phyloP scores from a whole-genome alignment of 352 stramenopile genomes.

The Phytophthora chlamydospora region DNA sequence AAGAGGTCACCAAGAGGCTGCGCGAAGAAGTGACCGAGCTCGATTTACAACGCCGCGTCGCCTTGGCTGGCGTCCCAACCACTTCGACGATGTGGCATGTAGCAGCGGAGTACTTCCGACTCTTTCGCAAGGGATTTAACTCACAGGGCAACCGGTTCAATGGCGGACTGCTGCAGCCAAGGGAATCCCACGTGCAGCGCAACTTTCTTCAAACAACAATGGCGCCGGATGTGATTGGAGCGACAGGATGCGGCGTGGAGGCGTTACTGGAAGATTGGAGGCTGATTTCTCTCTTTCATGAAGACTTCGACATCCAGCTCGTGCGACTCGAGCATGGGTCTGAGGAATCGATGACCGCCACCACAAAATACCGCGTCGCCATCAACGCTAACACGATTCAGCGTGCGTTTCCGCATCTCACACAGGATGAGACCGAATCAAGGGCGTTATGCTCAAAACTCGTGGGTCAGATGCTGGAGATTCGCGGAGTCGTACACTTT shows the following conservation, averaged over 20 bases:
- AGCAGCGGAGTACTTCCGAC: slow-evolving; percentile 13
- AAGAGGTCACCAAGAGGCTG: slow-evolving; percentile 7
- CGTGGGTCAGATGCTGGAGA: slow-evolving; percentile 9
- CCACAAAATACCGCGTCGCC: slow-evolving; percentile 6
- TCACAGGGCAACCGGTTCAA: background rate
- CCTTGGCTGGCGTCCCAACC: slow-evolving; percentile 5
- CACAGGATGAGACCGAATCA: background rate
- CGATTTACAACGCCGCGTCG: slow-evolving; percentile 1
- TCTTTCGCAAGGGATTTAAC: slow-evolving; percentile 18
- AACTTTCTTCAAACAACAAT: slow-evolving; percentile 18
- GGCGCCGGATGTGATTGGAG: slow-evolving; percentile 3
- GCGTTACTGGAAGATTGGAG: slow-evolving; percentile 19
- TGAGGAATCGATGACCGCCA: slow-evolving; percentile 14
- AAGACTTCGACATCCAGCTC: slow-evolving; percentile 17
- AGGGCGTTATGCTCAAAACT: slow-evolving; percentile 9
- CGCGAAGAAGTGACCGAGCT: slow-evolving; percentile 12
- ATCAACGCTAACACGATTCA: slow-evolving; percentile 21
- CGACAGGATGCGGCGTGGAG: slow-evolving; percentile 8
- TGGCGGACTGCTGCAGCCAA: background rate
- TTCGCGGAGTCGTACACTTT: slow-evolving; percentile 13
- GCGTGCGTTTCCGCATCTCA: slow-evolving; percentile 13
- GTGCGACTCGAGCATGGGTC: slow-evolving; percentile 4
- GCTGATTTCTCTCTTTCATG: slow-evolving; percentile 13
- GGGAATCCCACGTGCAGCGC: slow-evolving; percentile 3
- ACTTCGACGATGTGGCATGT: slow-evolving; percentile 25